These are phyloP conservation scores for Ogataea angusta DNA, from an alignment of 805 yeast genomes.

Conservation along the genomic window DNA sequence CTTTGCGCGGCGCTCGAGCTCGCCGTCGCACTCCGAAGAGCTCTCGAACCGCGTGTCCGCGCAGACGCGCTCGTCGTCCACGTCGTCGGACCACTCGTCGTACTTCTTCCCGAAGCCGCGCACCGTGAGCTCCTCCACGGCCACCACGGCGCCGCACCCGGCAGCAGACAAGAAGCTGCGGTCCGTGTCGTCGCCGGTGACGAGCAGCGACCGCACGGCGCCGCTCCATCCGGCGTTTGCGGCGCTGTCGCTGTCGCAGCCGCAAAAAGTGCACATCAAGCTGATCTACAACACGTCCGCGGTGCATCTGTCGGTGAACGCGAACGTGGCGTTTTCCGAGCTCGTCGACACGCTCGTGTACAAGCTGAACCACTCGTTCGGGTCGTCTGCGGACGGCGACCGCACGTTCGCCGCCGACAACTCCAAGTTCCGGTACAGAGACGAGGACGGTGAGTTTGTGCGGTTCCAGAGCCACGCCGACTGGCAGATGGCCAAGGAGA, in stretches of 20 bases:
- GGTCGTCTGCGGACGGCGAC: constrained; percentile 39
- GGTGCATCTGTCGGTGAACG: constrained; percentile 62
- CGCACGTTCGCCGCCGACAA: constrained; percentile 21
- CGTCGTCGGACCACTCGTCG: constrained; percentile 21
- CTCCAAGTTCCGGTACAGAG: constrained; percentile 71
- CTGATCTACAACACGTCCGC: constrained; percentile 43
- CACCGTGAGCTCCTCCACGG: constrained; percentile 26
- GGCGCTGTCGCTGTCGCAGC: constrained; percentile 2
- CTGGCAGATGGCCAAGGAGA: constrained; percentile 79
- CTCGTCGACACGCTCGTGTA: constrained; percentile 44
- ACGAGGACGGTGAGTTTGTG: constrained; percentile 94
- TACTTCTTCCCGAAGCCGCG: constrained; percentile 26
- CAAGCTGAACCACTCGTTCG: constrained; percentile 56
- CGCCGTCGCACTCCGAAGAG: constrained; percentile 13
- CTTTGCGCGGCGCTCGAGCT: constrained; percentile 6
- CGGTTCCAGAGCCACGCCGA: constrained; percentile 84
- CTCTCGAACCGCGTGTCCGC: constrained; percentile 15
- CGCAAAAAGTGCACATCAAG: constrained; percentile 26
- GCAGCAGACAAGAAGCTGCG: constrained; percentile 30
- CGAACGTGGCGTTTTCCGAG: constrained; percentile 19
- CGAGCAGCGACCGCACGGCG: constrained; percentile 12
- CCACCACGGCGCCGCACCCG: constrained; percentile 23
- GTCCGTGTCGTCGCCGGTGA: constrained; percentile 34
- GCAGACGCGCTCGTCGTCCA: constrained; percentile 26
- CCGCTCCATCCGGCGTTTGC: constrained; percentile 2